Evolutionary conservation across 768 basidiomycete species (phyloP).

Genomic region (Suillus ampliporus): DNA sequence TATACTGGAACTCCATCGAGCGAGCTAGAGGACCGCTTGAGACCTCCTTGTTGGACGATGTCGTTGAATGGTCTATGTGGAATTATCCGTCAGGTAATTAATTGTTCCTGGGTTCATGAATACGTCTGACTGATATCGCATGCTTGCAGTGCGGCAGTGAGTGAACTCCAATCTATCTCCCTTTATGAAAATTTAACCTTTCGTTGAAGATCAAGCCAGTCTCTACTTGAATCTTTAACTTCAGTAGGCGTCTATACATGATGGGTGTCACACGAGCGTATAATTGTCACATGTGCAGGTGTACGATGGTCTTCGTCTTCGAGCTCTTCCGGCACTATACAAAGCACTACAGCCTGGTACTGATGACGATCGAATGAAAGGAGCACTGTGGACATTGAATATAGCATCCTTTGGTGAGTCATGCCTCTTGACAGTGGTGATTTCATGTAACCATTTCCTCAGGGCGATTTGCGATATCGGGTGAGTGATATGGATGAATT

Average conservation of each 20-base stretch:
- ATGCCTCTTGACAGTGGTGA: conserved; percentile 1
- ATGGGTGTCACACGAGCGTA: not conserved
- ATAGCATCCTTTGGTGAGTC: conserved; percentile 60
- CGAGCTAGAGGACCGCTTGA: conserved; percentile 63
- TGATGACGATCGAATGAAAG: conserved; percentile 93
- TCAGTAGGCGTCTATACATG: conserved; percentile 7
- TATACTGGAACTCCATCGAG: conserved; percentile 79
- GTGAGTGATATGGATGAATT: conserved; percentile 28
- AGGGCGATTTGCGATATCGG: conserved; percentile 50
- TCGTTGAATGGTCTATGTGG: conserved; percentile 80
- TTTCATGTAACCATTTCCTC: conserved; percentile 12
- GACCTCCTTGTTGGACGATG: conserved; percentile 70
- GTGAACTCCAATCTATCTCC: conserved; percentile 14
- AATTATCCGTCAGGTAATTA: conserved; percentile 60
- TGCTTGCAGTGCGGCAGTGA: conserved; percentile 35
- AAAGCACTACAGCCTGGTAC: conserved; percentile 65
- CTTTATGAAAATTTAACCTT: conserved; percentile 7
- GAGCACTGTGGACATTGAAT: conserved; percentile 82
- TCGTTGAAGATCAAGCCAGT: conserved; percentile 43
- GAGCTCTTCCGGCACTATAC: conserved; percentile 65
- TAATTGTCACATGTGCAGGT: conserved; percentile 41
- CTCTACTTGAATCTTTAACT: conserved; percentile 38
- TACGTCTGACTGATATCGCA: conserved; percentile 1
- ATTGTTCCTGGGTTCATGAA: not conserved
- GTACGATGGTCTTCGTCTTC: conserved; percentile 71